These are phyloP conservation scores for Quillaja saponaria DNA, from an alignment of 306 rosid species.

Conservation along the genomic window DNA sequence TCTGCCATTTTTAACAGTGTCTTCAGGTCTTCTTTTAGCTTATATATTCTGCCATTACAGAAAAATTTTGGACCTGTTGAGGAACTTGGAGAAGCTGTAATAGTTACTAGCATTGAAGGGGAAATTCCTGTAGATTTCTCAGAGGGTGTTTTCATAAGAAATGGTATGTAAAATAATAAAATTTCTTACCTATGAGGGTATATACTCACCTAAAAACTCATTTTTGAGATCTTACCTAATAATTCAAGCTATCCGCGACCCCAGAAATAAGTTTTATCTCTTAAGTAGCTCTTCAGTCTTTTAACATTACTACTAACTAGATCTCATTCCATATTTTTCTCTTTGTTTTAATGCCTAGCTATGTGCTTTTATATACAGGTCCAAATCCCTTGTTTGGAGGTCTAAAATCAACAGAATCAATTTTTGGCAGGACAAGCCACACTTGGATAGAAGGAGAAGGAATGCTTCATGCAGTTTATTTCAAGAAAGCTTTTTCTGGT, in stretches of 20 bases:
- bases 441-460: constrained; percentile 80
- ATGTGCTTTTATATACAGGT: constrained; percentile 34
- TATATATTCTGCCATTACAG: constrained; percentile 14
- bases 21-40: neutral
- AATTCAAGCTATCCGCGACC: too few relatives aligned
- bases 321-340: too few relatives aligned
- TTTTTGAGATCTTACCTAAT: too few relatives aligned
- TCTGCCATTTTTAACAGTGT: too few relatives aligned
- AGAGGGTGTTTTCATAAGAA: constrained; percentile 53
- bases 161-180: too few relatives aligned
- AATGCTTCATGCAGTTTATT: constrained; percentile 64
- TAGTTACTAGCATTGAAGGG: constrained; percentile 39
- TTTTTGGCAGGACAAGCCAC: constrained; percentile 49
- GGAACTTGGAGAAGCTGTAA: constrained; percentile 40
- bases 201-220: too few relatives aligned
- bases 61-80: constrained; percentile 48
- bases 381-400: constrained; percentile 66
- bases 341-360: too few relatives aligned
- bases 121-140: constrained; percentile 50
- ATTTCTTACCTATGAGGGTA: too few relatives aligned
- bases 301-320: too few relatives aligned
- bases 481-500: constrained; percentile 17
- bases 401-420: constrained; percentile 41
- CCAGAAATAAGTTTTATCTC: too few relatives aligned
- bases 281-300: too few relatives aligned